These are phyloP conservation scores for Nemania diffusa DNA, from an alignment of 2,329 filamentous ascomycete genomes.

Conservation along the genomic window DNA sequence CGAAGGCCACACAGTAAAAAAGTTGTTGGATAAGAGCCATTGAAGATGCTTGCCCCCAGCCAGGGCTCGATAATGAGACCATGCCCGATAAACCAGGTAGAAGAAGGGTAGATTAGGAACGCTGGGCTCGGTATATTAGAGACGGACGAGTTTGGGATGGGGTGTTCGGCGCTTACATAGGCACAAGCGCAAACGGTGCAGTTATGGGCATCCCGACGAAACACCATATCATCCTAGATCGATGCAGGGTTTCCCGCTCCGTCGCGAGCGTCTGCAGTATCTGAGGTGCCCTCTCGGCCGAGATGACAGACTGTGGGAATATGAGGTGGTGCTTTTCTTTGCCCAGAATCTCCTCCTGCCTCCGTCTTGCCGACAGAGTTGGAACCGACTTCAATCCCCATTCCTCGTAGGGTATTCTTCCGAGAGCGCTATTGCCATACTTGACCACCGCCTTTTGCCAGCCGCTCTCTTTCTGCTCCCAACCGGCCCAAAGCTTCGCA, in stretches of 20 bases:
- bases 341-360: slow-evolving; percentile 70
- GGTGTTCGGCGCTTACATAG: slow-evolving; percentile 72
- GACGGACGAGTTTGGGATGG: background rate
- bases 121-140: slow-evolving; percentile 56
- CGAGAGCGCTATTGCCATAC: slow-evolving; percentile 87
- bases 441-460: slow-evolving; percentile 90
- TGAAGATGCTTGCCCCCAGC: slow-evolving; percentile 86
- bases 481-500: slow-evolving; percentile 80
- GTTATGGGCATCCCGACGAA: slow-evolving; percentile 84
- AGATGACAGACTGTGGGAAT: slow-evolving; percentile 78
- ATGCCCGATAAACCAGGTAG: slow-evolving; percentile 90
- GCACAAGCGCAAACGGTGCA: slow-evolving; percentile 83
- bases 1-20: slow-evolving; percentile 74
- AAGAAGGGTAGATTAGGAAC: slow-evolving; percentile 97
- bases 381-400: slow-evolving; percentile 97
- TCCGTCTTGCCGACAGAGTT: slow-evolving; percentile 74
- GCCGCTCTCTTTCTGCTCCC: slow-evolving; percentile 84
- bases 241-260: slow-evolving; percentile 83
- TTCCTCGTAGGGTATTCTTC: slow-evolving; percentile 94
- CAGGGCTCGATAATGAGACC: slow-evolving; percentile 90
- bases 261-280: slow-evolving; percentile 78
- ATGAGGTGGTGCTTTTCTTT: slow-evolving; percentile 76
- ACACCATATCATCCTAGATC: slow-evolving; percentile 81
- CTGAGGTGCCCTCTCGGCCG: slow-evolving; percentile 68
- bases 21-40: slow-evolving; percentile 79